Evolutionary conservation across 2,329 filamentous ascomycete species (phyloP), one percentile per base, ranked within the genome.

Genomic region (Geoglossum cookeanum): DNA sequence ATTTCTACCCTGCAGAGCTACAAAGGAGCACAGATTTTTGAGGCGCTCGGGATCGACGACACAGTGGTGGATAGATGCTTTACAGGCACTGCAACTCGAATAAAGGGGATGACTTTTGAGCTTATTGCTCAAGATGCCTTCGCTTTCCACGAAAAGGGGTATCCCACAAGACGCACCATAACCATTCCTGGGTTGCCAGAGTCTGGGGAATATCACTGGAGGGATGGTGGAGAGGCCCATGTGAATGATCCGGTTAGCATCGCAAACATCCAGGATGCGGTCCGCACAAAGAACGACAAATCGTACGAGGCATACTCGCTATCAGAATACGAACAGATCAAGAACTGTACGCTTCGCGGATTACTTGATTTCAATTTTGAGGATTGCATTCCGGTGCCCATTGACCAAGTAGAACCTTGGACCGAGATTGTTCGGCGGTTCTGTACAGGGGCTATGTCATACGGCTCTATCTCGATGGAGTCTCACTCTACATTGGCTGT

Each of bases 391-490:
- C 81, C 90, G 0, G 87, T 97, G 30, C 88, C 90, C 4, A 94
- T 97, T 62, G 91, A 96, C 64, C 90, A 96, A 71, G 91, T 97
- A 59, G 91, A 97, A 74, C 88, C 91, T 22, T 97, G 91, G 91
- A 96, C 91, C 2, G 90, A 96, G 66, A 96, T 97, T 64, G 91
- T 96, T 51, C 86, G 91, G 62, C 86, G 91, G 61, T 96, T 96
- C 75, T 92, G 91, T 65, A 96, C 91, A 44, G 91, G 91, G 68
- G 91, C 91, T 64, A 97, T 97, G 91, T 97, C 91, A 2, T 97
- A 97, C 68, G 91, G 91, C 53, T 96, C 91, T 45, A 97, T 97
- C 65, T 96, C 91, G 4, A 95, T 96, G 88, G 91, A 97, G 70
- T 91, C 91, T 56, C 91, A 97, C 74, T 95, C 91, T 17, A 96